A percentile compares a stretch with the other conserved stretches of the same genome.
These are phyloP conservation scores for Peniophora sp. DNA, from an alignment of 1,284 basidiomycete species.

Conservation along the genomic window DNA sequence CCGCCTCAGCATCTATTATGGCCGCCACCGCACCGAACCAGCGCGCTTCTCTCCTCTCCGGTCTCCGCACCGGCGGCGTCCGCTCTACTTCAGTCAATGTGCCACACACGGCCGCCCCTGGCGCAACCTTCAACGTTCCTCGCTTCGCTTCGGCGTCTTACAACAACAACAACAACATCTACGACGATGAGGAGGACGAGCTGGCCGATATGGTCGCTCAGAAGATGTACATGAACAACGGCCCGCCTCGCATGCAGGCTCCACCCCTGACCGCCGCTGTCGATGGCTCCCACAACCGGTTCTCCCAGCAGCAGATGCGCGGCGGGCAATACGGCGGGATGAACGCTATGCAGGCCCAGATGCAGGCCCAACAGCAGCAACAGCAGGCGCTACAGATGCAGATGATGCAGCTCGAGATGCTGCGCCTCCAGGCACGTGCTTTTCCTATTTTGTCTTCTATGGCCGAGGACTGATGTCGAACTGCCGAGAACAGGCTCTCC, in stretches of 20 bases:
- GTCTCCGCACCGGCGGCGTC: constrained; percentile 79
- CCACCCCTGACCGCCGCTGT: constrained; percentile 61
- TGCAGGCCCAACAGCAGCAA: constrained; percentile 45
- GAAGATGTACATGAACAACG: constrained; percentile 26
- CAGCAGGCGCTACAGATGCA: constrained; percentile 66
- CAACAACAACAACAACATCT: constrained; percentile 31
- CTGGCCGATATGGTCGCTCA: constrained; percentile 47
- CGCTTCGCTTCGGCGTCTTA: constrained; percentile 35
- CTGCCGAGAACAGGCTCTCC: constrained; percentile 27
- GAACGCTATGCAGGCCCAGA: constrained; percentile 45
- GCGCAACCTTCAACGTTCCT: constrained; percentile 52
- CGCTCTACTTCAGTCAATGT: constrained; percentile 50
- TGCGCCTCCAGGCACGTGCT: constrained; percentile 62
- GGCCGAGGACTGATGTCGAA: constrained; percentile 6
- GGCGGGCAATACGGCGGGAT: constrained; percentile 29
- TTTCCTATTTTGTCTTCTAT: not conserved
- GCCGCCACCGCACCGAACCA: constrained; percentile 48
- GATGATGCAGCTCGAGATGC: constrained; percentile 73
- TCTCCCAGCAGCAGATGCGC: constrained; percentile 50
- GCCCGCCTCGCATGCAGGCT: constrained; percentile 32
- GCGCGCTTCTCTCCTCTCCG: constrained; percentile 75
- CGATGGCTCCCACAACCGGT: constrained; percentile 56
- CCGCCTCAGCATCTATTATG: constrained; percentile 31
- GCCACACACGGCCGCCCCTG: constrained; percentile 63
- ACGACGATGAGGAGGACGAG: constrained; percentile 53